These are phyloP conservation scores for Rutstroemia sp. DNA, from an alignment of 2,329 filamentous ascomycete species.

Conservation along the genomic window DNA sequence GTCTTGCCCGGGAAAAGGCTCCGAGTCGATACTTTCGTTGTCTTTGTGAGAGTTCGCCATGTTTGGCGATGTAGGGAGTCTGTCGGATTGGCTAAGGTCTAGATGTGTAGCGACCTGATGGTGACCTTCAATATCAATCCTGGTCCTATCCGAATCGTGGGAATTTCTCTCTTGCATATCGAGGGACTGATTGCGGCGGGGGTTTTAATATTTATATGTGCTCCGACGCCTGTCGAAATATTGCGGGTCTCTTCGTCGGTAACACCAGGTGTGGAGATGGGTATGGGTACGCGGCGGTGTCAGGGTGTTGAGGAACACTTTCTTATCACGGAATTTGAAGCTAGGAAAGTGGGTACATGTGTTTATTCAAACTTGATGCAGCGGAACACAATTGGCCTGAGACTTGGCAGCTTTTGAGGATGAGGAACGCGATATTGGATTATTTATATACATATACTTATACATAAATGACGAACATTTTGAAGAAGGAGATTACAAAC, in stretches of 20 bases:
- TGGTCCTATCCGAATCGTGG: neutral
- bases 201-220: neutral
- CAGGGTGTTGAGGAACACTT: neutral
- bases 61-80: neutral
- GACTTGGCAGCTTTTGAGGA: neutral
- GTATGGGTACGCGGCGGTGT: too few species aligned
- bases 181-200: neutral
- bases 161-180: neutral
- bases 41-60: neutral
- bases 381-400: neutral
- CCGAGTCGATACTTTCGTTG: neutral
- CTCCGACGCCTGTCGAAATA: neutral
- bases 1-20: neutral
- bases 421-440: neutral
- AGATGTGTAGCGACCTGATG: neutral
- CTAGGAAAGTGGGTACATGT: neutral
- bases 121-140: neutral
- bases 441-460: neutral
- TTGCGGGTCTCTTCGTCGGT: neutral
- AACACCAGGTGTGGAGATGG: neutral
- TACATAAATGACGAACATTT: neutral
- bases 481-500: neutral
- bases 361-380: neutral
- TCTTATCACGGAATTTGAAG: neutral
- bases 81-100: neutral